Conservation (phyloP, 1,284 basidiomycete species). For the Vanrija pseudolonga region DNA sequence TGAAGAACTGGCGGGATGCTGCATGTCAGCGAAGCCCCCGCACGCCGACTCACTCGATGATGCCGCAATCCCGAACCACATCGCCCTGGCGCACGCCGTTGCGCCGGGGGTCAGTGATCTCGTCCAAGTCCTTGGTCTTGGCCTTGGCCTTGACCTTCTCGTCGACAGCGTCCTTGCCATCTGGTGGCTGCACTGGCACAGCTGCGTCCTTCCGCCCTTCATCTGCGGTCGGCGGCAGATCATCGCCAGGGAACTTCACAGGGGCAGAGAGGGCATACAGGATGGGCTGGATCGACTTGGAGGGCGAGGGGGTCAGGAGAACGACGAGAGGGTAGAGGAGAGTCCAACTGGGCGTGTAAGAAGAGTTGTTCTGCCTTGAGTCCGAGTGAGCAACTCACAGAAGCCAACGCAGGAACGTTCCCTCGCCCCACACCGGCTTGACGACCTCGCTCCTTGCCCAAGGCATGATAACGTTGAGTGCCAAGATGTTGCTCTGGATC, state of each 20-base stretch:
- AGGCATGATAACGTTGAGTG: conserved; percentile 42
- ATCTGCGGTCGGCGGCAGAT: conserved; percentile 5
- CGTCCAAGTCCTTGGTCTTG: conserved; percentile 2
- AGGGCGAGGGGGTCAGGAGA: conserved; percentile 41
- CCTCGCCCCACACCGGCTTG: conserved; percentile 26
- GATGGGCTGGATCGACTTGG: conserved; percentile 35
- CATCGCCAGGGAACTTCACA: conserved; percentile 29
- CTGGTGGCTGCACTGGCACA: neutral
- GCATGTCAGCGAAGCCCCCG: conserved; percentile 4
- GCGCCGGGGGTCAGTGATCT: conserved; percentile 18
- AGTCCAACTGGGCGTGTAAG: conserved; percentile 28
- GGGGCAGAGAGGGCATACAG: conserved; percentile 44
- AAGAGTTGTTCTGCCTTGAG: neutral
- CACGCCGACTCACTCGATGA: conserved; percentile 38
- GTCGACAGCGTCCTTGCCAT: conserved; percentile 4
- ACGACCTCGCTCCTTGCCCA: conserved; percentile 45
- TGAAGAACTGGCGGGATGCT: conserved; percentile 36
- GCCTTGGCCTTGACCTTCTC: neutral
- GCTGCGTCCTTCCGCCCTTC: conserved; percentile 1
- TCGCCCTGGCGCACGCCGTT: conserved; percentile 40
- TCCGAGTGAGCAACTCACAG: conserved; percentile 32
- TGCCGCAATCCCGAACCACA: conserved; percentile 41
- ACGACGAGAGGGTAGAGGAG: conserved; percentile 38
- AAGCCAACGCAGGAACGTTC: conserved; percentile 19
- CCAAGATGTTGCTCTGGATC: conserved; percentile 44